A percentile compares a stretch with the other conserved stretches of the same genome.
These are phyloP conservation scores for Lactarius psammicola DNA, from an alignment of 768 basidiomycete species.

Conservation along the genomic window DNA sequence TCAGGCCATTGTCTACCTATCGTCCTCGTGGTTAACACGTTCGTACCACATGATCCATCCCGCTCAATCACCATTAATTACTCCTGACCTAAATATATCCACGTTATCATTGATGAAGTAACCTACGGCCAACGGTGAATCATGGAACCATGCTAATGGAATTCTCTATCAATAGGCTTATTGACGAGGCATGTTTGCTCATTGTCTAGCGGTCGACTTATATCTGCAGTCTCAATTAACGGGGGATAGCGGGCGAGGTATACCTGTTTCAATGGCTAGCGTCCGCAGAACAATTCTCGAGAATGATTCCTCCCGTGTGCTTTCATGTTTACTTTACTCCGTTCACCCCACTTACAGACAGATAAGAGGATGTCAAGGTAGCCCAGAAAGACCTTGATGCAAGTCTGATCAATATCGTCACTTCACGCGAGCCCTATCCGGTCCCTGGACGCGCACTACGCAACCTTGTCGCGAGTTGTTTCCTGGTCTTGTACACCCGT, in stretches of 20 bases:
- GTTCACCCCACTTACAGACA: not conserved
- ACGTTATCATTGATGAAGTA: not conserved
- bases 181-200: constrained; percentile 25
- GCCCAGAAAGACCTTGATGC: constrained; percentile 62
- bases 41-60: constrained; percentile 7
- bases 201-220: not conserved
- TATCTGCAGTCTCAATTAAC: constrained; percentile 56
- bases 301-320: constrained; percentile 52
- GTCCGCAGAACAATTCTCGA: constrained; percentile 57
- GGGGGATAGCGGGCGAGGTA: constrained; percentile 75
- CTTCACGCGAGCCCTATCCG: constrained; percentile 66
- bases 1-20: not conserved
- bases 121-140: too few relatives aligned
- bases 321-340: not conserved
- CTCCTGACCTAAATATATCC: not conserved
- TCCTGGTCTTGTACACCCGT: constrained; percentile 68
- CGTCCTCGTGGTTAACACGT: not conserved
- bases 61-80: too few relatives aligned
- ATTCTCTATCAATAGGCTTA: constrained; percentile 24
- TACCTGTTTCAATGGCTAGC: constrained; percentile 85
- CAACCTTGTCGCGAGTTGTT: constrained; percentile 73
- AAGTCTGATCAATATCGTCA: constrained; percentile 63
- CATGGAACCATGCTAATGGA: constrained; percentile 21
- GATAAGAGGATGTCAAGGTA: constrained; percentile 64
- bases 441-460: constrained; percentile 84